These are phyloP conservation scores for Agrostemma githago DNA, from an alignment of 148 eudicot genomes.

Conservation along the genomic window DNA sequence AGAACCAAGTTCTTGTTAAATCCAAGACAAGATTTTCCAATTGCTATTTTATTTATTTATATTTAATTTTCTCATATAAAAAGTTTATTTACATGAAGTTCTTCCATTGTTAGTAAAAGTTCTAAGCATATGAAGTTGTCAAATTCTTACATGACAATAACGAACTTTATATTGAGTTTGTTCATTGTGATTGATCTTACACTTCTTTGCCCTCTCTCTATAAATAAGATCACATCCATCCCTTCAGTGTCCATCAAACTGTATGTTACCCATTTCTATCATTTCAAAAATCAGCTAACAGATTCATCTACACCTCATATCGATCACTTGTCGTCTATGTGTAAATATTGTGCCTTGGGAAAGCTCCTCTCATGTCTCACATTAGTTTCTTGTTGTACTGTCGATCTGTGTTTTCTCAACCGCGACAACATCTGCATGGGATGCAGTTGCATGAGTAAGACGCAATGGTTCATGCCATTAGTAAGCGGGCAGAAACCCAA, in stretches of 20 bases:
- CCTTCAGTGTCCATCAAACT: slow-evolving; percentile 28
- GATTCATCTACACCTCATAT: neutral
- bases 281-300: slow-evolving; percentile 25
- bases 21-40: no score
- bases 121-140: no score
- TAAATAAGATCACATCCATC: slow-evolving; percentile 23
- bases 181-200: no score
- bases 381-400: neutral
- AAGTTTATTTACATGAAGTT: no score
- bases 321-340: neutral
- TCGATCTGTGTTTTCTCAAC: neutral
- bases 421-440: slow-evolving; percentile 2
- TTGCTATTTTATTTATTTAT: no score
- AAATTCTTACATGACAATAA: no score
- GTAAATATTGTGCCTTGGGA: neutral
- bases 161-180: no score
- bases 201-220: slow-evolving; percentile 17
- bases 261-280: slow-evolving; percentile 25
- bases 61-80: no score
- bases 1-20: no score
- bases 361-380: slow-evolving; percentile 10
- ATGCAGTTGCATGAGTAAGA: neutral
- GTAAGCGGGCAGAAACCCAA: neutral
- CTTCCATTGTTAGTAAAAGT: no score
- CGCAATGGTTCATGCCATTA: neutral